Evolutionary conservation across 345 rosid genomes (phyloP).

Genomic region (Hirschfeldia incana): DNA sequence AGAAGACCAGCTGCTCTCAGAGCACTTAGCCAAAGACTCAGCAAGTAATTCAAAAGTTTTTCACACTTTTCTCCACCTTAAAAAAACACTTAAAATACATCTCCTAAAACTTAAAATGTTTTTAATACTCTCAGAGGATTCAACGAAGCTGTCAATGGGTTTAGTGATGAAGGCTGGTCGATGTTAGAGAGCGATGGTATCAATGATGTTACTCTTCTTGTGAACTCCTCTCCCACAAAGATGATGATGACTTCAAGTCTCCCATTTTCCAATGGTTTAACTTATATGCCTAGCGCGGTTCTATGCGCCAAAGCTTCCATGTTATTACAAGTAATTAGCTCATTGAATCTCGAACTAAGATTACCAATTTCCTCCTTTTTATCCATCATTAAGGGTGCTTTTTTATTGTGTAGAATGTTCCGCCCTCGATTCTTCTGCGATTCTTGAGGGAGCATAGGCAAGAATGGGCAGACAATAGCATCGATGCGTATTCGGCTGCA

Average conservation of each 20-base stretch:
- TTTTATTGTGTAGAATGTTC: slow-evolving; percentile 67
- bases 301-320: slow-evolving; percentile 96
- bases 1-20: slow-evolving; percentile 93
- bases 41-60: slow-evolving; percentile 52
- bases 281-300: slow-evolving; percentile 70
- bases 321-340: slow-evolving; percentile 72
- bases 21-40: slow-evolving; percentile 83
- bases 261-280: slow-evolving; percentile 67
- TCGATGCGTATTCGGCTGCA: slow-evolving; percentile 90
- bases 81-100: slow-evolving; percentile 1
- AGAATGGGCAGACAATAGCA: slow-evolving; percentile 96
- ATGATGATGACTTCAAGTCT: slow-evolving; percentile 67
- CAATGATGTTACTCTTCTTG: slow-evolving; percentile 89
- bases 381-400: neutral
- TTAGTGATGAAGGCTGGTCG: slow-evolving; percentile 94
- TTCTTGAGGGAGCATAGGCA: slow-evolving; percentile 95
- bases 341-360: neutral
- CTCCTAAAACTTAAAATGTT: slow-evolving; percentile 1
- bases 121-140: slow-evolving; percentile 63
- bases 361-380: neutral
- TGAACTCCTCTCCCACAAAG: slow-evolving; percentile 86
- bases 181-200: slow-evolving; percentile 89
- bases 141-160: slow-evolving; percentile 93
- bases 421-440: slow-evolving; percentile 86
- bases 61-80: slow-evolving; percentile 8